Percentiles rank a stretch among this genome's conserved stretches.
phyloP scores from a whole-genome alignment of 495 filamentous ascomycete genomes.

The Tuber microsphaerosporum region DNA sequence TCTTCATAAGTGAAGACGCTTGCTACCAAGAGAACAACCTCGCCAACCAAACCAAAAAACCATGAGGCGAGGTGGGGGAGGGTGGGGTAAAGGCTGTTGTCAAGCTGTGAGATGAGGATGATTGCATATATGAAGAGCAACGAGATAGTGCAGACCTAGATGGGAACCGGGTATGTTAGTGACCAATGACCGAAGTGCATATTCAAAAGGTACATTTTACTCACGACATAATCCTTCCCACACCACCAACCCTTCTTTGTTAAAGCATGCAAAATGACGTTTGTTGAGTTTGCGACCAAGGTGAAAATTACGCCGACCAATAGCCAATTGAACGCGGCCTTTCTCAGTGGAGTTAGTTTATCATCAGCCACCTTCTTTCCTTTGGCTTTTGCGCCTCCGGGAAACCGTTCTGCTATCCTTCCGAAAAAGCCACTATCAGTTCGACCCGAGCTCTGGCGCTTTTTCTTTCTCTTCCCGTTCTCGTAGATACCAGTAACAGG shows the following conservation, averaged over 20 bases:
- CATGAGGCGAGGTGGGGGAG: constrained; percentile 44
- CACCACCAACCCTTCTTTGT: constrained; percentile 75
- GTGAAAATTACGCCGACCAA: constrained; percentile 60
- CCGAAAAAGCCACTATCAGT: constrained; percentile 21
- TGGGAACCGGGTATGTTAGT: constrained; percentile 8
- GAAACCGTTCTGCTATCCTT: constrained; percentile 33
- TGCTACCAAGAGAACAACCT: constrained; percentile 30
- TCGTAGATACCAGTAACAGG: constrained; percentile 49
- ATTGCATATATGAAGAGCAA: constrained; percentile 63
- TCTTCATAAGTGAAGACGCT: constrained; percentile 45
- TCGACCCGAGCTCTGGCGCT: constrained; percentile 43
- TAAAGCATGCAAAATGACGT: constrained; percentile 72
- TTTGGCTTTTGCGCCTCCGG: constrained; percentile 35
- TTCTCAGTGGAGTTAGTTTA: constrained; percentile 54
- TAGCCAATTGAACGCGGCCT: constrained; percentile 66
- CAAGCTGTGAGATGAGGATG: constrained; percentile 54
- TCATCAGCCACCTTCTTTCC: constrained; percentile 37
- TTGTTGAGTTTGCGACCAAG: constrained; percentile 64
- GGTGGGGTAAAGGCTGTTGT: constrained; percentile 46
- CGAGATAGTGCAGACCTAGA: constrained; percentile 40
- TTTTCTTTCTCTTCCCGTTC: constrained; percentile 48
- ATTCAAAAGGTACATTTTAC: constrained; percentile 63
- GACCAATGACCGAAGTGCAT: constrained; percentile 33
- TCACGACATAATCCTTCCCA: constrained; percentile 70
- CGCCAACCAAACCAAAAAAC: constrained; percentile 39